Conservation (phyloP, 345 rosid species). For the Rhodomyrtus tomentosa region DNA sequence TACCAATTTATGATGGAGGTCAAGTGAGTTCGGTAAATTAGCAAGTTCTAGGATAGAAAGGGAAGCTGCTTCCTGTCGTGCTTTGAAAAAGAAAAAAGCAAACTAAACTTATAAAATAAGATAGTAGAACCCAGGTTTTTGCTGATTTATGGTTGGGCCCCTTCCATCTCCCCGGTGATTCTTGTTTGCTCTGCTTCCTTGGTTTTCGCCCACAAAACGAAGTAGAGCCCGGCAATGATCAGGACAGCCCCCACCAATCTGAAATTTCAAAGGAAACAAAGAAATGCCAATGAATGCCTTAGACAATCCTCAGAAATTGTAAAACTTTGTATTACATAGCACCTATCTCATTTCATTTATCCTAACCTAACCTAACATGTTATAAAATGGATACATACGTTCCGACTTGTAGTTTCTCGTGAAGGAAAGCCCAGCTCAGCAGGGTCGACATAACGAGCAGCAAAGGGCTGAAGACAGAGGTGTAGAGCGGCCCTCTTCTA, state of each 20-base stretch:
- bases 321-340: conserved; percentile 9
- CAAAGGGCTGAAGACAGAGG: conserved; percentile 75
- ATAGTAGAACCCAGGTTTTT: too few species aligned
- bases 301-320: not conserved
- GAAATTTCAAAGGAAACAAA: not conserved
- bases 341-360: too few species aligned
- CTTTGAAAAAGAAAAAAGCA: too few species aligned
- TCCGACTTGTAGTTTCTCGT: conserved; percentile 64
- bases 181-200: conserved; percentile 20
- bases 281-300: too few species aligned
- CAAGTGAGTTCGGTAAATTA: too few species aligned
- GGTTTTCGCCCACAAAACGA: conserved; percentile 12
- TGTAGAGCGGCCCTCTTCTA: conserved; percentile 72
- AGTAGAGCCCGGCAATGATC: conserved; percentile 46
- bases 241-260: conserved; percentile 59
- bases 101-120: too few species aligned
- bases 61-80: too few species aligned
- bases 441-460: conserved; percentile 57
- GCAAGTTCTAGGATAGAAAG: too few species aligned
- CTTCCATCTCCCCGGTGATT: not conserved
- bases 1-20: too few species aligned
- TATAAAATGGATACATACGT: conserved; percentile 40
- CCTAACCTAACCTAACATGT: too few species aligned
- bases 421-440: conserved; percentile 71
- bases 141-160: too few species aligned